phyloP scores from a whole-genome alignment of 768 basidiomycete genomes.

The Clathrus columnatus region DNA sequence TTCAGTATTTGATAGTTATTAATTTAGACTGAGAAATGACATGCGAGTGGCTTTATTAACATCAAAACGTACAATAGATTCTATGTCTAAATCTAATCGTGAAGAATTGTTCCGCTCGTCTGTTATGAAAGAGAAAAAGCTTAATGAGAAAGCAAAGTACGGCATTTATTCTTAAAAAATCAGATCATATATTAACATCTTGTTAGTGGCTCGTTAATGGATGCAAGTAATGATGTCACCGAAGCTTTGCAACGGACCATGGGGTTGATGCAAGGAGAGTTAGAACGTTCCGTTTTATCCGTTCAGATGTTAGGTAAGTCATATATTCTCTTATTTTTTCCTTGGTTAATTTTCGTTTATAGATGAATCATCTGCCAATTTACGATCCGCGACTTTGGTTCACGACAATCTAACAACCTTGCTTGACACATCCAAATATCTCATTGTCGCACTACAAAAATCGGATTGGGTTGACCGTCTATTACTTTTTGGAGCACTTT shows the following conservation, averaged over 20 bases:
- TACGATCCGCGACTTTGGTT: slow-evolving; percentile 62
- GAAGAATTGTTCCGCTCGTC: slow-evolving; percentile 61
- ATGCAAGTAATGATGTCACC: slow-evolving; percentile 83
- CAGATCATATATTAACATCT: not conserved
- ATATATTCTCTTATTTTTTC: not conserved
- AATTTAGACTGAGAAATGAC: slow-evolving; percentile 42
- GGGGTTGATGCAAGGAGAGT: slow-evolving; percentile 80
- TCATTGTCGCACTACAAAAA: slow-evolving; percentile 82
- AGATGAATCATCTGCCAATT: slow-evolving; percentile 75
- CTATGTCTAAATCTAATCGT: slow-evolving; percentile 45
- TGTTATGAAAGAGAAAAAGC: slow-evolving; percentile 37
- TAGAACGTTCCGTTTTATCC: slow-evolving; percentile 81
- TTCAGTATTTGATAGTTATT: not conserved
- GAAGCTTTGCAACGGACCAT: slow-evolving; percentile 80
- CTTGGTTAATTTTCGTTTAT: not conserved
- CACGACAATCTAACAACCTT: slow-evolving; percentile 69
- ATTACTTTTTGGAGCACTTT: slow-evolving; percentile 68
- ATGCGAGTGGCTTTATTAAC: slow-evolving; percentile 58
- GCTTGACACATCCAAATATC: slow-evolving; percentile 70
- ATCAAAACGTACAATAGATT: slow-evolving; percentile 69
- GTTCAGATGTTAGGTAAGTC: slow-evolving; percentile 74
- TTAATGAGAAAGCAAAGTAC: slow-evolving; percentile 55
- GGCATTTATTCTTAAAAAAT: slow-evolving; percentile 21
- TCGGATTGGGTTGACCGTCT: slow-evolving; percentile 90
- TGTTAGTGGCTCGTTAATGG: slow-evolving; percentile 65